A percentile compares a stretch with the other conserved stretches of the same genome.
Conservation (phyloP, 495 filamentous ascomycete genomes). For the Aspergillus campestris region DNA sequence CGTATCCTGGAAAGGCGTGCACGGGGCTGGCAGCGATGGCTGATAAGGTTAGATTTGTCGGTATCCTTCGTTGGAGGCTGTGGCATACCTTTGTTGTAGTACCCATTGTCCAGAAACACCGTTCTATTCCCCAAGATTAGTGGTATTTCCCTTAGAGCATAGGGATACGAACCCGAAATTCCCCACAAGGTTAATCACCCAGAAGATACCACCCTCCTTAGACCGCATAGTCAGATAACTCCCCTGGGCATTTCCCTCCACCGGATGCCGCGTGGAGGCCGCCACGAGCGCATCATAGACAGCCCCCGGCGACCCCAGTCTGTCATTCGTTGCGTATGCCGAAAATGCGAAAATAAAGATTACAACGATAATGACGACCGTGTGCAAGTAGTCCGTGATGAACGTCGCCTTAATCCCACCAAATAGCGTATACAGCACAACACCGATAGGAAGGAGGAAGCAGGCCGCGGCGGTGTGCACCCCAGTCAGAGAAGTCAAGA, state of each 20-base stretch:
- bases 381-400: conserved; percentile 77
- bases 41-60: conserved; percentile 2
- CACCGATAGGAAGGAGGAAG: conserved; percentile 81
- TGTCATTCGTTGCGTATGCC: conserved; percentile 65
- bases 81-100: conserved; percentile 67
- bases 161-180: conserved; percentile 24
- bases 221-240: conserved; percentile 89
- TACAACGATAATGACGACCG: conserved; percentile 77
- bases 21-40: conserved; percentile 87
- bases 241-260: conserved; percentile 76
- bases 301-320: conserved; percentile 69
- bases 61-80: neutral
- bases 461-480: conserved; percentile 83
- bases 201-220: conserved; percentile 85
- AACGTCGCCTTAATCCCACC: conserved; percentile 74
- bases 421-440: conserved; percentile 71
- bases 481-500: conserved; percentile 75
- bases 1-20: conserved; percentile 86
- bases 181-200: conserved; percentile 82
- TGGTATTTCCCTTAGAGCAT: neutral
- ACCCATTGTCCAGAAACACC: conserved; percentile 72
- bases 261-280: conserved; percentile 64
- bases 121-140: conserved; percentile 37
- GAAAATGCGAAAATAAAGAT: conserved; percentile 88
- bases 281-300: conserved; percentile 74